phyloP scores from a whole-genome alignment of 1,284 basidiomycete genomes.

The Schizophyllum commune region DNA sequence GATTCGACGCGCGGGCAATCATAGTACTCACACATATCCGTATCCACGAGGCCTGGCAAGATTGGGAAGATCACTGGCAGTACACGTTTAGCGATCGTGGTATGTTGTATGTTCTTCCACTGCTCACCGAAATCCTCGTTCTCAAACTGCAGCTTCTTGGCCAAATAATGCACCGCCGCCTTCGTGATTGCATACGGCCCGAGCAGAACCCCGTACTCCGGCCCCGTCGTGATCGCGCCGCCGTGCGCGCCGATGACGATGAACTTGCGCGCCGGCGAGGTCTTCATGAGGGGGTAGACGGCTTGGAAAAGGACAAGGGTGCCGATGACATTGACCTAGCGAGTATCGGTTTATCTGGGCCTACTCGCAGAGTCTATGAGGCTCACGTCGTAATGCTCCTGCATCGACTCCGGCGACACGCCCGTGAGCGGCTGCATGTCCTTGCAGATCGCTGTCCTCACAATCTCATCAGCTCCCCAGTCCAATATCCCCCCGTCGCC shows the following conservation, averaged over 20 bases:
- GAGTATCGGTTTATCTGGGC: not conserved
- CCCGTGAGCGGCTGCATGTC: not conserved
- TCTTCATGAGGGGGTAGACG: conserved; percentile 1
- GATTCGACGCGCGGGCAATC: too few species aligned
- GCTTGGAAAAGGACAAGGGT: conserved; percentile 3
- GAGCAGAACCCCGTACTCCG: not conserved
- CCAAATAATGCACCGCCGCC: not conserved
- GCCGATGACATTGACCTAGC: conserved; percentile 1
- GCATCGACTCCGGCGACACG: not conserved
- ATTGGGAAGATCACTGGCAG: not conserved
- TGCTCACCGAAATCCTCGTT: not conserved
- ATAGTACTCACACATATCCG: not conserved
- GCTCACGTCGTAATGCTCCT: not conserved
- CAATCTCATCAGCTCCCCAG: not conserved
- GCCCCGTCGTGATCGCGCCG: not conserved
- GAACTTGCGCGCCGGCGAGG: not conserved
- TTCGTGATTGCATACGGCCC: not conserved
- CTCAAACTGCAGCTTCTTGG: not conserved
- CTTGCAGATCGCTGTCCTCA: not conserved
- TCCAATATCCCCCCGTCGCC: not conserved
- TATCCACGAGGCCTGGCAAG: not conserved
- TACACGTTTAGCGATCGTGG: too few species aligned
- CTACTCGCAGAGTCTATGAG: too few species aligned
- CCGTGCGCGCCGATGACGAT: not conserved
- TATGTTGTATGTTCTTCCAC: too few species aligned